Base-by-base conservation (phyloP, 2,329 filamentous ascomycete species). In the Ascochyta lentis region DNA sequence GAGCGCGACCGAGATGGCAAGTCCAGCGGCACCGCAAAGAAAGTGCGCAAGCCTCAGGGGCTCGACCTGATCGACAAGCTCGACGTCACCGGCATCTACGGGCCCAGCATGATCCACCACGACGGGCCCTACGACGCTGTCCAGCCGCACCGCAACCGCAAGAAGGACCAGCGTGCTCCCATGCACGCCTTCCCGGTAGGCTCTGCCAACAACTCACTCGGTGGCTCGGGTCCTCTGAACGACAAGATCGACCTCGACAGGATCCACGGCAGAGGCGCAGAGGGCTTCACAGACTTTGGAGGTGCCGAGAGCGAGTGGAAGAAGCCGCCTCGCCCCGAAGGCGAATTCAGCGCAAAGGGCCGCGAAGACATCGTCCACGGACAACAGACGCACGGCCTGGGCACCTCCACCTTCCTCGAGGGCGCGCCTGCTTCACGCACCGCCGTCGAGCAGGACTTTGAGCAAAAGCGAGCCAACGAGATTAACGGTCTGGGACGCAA, bases 121-220 rank as follows among this genome's bases (percentile, higher is more conserved):
- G 95, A 98, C 70, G 95, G 95, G 0, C 95, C 95, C 4, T 99
- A 97, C 69, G 95, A 99, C 76, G 95, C 95, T 19, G 91, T 95
- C 74, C 96, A 96, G 75, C 92, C 95, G 4, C 90, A 96, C 74
- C 91, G 95, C 62, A 99, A 98, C 76, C 88, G 91, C 54, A 90
- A 90, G 71, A 91, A 88, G 67, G 88, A 89, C 69, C 86, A 88
- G 57, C 87, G 90, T 50, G 92, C 95, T 6, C 95, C 95, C 0
- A 97, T 99, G 92, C 89, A 96, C 74, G 95, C 95, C 2, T 99
- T 98, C 77, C 92, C 95, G 22, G 91, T 91, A 69, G 92, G 90
- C 67, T 97, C 92, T 1, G 84, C 90, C 58, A 99, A 99, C 81
- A 98, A 96, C 81, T 88, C 89, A 1, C 79, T 99, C 12, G 94